phyloP scores from a whole-genome alignment of 2,329 filamentous ascomycete species.

The Lecanicillium sp. region DNA sequence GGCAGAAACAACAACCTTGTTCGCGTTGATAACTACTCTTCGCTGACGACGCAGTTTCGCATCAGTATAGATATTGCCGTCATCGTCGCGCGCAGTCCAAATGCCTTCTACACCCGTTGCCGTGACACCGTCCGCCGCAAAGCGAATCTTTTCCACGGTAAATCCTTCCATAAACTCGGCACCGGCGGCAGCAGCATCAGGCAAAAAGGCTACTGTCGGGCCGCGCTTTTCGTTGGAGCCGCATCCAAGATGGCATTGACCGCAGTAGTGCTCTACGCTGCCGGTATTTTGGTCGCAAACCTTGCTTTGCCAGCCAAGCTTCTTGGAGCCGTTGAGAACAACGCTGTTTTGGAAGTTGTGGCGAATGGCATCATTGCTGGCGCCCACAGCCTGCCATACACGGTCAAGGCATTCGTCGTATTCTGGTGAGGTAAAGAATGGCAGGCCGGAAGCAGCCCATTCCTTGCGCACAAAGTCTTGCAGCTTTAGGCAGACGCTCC shows the following conservation, averaged over 20 bases:
- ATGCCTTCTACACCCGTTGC: constrained; percentile 65
- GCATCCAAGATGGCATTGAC: constrained; percentile 53
- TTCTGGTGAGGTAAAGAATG: constrained; percentile 63
- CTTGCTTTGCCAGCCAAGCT: constrained; percentile 63
- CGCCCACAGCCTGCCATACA: constrained; percentile 73
- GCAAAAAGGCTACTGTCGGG: constrained; percentile 67
- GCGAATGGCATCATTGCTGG: constrained; percentile 52
- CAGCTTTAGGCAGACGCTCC: constrained; percentile 59
- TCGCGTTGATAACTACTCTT: constrained; percentile 65
- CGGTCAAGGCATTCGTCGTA: constrained; percentile 75
- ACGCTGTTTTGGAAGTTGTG: constrained; percentile 67
- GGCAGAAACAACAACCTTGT: constrained; percentile 69
- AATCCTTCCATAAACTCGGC: constrained; percentile 82
- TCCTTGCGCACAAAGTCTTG: constrained; percentile 71
- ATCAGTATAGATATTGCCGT: constrained; percentile 47
- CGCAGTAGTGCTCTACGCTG: constrained; percentile 65
- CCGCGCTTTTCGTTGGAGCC: constrained; percentile 69
- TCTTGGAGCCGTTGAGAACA: constrained; percentile 66
- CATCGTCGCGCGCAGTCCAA: constrained; percentile 64
- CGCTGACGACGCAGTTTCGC: constrained; percentile 40
- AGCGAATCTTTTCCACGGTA: constrained; percentile 60
- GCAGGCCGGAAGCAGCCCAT: constrained; percentile 64
- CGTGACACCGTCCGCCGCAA: constrained; percentile 47
- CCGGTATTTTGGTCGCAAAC: constrained; percentile 74
- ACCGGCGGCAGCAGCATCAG: constrained; percentile 68